Evolutionary conservation across 1,139 yeast species (phyloP).

Genomic region (Lodderomyces jiufengensis): DNA sequence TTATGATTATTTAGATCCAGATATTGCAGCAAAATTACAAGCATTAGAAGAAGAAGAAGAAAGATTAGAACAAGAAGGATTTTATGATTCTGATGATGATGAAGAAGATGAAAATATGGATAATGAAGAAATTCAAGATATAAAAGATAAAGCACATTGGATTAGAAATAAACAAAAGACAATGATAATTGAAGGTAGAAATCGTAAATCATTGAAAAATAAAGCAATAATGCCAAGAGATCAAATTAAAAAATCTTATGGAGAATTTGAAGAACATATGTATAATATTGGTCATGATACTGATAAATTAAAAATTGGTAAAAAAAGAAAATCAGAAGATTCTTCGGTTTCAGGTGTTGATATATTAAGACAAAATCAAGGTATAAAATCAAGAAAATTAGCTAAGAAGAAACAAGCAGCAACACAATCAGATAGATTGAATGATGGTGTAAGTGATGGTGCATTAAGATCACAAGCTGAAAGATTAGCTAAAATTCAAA

Average conservation of each 20-base stretch:
- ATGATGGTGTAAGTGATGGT: constrained; percentile 83
- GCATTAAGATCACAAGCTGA: constrained; percentile 83
- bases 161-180: constrained; percentile 91
- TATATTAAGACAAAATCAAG: constrained; percentile 57
- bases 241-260: constrained; percentile 68
- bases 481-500: constrained; percentile 80
- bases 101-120: constrained; percentile 48
- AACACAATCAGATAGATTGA: constrained; percentile 75
- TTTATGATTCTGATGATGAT: constrained; percentile 79
- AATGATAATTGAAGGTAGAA: constrained; percentile 86
- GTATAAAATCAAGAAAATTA: constrained; percentile 39
- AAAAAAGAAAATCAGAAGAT: constrained; percentile 34
- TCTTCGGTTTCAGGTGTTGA: constrained; percentile 67
- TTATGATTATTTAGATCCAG: constrained; percentile 95
- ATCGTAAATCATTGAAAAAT: constrained; percentile 83
- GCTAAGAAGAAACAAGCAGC: constrained; percentile 46
- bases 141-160: constrained; percentile 89
- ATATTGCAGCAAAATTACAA: constrained; percentile 86
- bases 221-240: constrained; percentile 93
- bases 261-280: constrained; percentile 85
- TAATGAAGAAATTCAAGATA: constrained; percentile 57
- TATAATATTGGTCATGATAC: constrained; percentile 88
- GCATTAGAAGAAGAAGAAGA: constrained; percentile 98
- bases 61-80: constrained; percentile 87
- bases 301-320: constrained; percentile 50